Conservation (phyloP, 441 rosid species). For the Theobroma grandiflorum region DNA sequence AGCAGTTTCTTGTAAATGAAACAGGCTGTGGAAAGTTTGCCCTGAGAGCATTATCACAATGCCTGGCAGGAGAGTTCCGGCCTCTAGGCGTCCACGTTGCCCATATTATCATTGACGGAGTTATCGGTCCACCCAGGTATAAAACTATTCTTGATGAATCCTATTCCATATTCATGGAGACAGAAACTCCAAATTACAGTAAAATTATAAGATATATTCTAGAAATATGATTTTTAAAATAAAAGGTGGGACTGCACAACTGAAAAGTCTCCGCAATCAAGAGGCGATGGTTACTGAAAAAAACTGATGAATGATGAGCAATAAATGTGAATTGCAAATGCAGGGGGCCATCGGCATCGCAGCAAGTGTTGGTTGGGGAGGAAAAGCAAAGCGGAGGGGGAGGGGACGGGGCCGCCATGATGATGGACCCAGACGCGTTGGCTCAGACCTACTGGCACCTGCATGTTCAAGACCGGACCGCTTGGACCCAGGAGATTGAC, state of each 20-base stretch:
- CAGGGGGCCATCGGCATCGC: conserved; percentile 60
- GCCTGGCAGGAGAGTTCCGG: conserved; percentile 85
- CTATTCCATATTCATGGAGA: neutral
- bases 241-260: neutral
- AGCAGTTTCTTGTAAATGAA: neutral
- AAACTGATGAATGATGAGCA: conserved; percentile 21
- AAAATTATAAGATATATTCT: too few relatives aligned
- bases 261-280: neutral
- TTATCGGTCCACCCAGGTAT: conserved; percentile 82
- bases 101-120: conserved; percentile 85
- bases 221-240: too few relatives aligned
- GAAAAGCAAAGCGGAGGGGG: conserved; percentile 48
- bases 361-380: conserved; percentile 50
- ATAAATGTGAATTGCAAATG: conserved; percentile 29
- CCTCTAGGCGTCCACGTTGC: conserved; percentile 87
- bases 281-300: neutral
- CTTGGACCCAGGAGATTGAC: conserved; percentile 96
- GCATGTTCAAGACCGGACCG: conserved; percentile 79
- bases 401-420: conserved; percentile 33
- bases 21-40: conserved; percentile 96
- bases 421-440: conserved; percentile 86
- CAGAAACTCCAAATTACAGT: neutral
- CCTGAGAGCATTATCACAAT: conserved; percentile 83
- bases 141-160: neutral
- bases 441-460: conserved; percentile 95